Percentiles rank a stretch among this genome's conserved stretches.
phyloP scores from a whole-genome alignment of 164 flowering plant species.

The Nymphaea thermarum region DNA sequence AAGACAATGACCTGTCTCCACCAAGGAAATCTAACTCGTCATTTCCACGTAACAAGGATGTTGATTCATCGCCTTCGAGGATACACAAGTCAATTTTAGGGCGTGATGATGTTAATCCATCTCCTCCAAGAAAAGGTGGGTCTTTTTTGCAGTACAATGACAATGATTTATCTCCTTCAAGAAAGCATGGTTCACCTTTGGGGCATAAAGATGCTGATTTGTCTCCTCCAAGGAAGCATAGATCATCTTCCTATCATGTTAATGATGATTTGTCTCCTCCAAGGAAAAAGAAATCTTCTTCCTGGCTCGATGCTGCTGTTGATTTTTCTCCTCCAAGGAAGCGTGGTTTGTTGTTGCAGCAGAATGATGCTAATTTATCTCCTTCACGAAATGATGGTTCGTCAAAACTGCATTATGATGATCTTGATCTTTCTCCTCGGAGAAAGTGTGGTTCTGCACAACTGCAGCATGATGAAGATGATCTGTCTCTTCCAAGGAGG shows the following conservation, averaged over 20 bases:
- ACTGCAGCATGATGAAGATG: background rate
- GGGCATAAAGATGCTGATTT: background rate
- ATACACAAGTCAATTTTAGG: too few species aligned
- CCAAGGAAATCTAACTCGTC: background rate
- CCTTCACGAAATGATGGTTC: background rate
- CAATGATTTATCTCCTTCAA: background rate
- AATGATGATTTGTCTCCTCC: background rate
- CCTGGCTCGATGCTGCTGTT: background rate
- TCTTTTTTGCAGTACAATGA: too few species aligned
- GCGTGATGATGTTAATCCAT: background rate
- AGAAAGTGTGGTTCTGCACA: conserved; percentile 10
- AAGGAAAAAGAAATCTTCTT: background rate
- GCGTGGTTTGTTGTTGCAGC: background rate
- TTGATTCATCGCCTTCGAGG: background rate
- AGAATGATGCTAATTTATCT: background rate
- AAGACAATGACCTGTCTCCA: background rate
- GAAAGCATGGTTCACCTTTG: background rate
- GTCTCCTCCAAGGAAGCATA: background rate
- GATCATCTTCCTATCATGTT: background rate
- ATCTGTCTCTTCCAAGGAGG: background rate
- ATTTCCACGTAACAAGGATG: background rate
- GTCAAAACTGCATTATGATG: background rate
- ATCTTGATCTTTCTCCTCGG: conserved; percentile 1
- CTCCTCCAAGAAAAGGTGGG: background rate
- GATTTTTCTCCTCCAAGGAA: conserved; percentile 76